Base-by-base conservation (phyloP, 2,329 filamentous ascomycete species). In the Penicillium sp. region DNA sequence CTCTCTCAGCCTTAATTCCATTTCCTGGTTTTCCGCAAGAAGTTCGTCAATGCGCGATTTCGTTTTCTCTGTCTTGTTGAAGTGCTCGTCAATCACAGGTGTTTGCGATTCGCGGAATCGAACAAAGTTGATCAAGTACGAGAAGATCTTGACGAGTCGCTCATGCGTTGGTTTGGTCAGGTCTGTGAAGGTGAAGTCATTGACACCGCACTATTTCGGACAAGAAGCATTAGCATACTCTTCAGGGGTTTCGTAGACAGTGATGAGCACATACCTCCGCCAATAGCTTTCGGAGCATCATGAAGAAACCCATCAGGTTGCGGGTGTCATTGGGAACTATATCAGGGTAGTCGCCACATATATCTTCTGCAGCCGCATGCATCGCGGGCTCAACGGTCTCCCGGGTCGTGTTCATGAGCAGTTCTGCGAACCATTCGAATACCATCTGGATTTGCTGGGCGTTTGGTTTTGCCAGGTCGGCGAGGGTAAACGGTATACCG, bases 101-200 rank as follows among this genome's bases (percentile, higher is more conserved):
- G 91, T 95, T 74, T 97, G 93, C 59, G 88, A 91, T 77, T 97
- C 92, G 65, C 94, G 89, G 77, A 97, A 99, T 50, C 94, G 87
- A 63, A 97, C 92, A 75, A 99, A 99, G 76, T 99, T 99, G 79
- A 99, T 99, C 60, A 97, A 84, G 75, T 97, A 97, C 61, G 90
- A 96, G 72, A 99, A 94, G 68, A 97, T 95, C 77, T 94, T 96
- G 68, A 93, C 88, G 15, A 97, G 82, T 42, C 94, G 89, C 55
- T 90, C 88, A 69, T 95, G 90, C 1, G 91, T 96, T 16, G 94
- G 94, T 71, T 88, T 89, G 71, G 95, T 93, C 6, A 99, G 79
- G 72, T 99, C 94, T 57, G 87, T 86, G 75, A 97, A 96, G 35
- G 89, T 91, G 67, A 99, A 96, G 74, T 99, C 94, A 58, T 87